phyloP scores from a whole-genome alignment of 331 rosid species.

The Cydonia oblonga region DNA sequence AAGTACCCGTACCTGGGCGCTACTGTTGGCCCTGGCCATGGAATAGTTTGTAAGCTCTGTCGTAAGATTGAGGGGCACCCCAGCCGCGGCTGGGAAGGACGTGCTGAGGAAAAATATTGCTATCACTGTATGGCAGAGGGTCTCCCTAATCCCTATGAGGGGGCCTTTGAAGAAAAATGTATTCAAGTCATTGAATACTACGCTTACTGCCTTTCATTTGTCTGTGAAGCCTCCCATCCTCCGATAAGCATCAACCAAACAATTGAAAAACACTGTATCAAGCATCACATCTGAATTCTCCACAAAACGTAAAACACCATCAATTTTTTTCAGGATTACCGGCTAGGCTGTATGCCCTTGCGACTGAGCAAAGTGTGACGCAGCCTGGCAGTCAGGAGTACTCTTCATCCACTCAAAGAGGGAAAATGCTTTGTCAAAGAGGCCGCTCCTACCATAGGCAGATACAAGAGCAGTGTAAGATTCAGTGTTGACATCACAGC shows the following conservation, averaged over 20 bases:
- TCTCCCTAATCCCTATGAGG: no score
- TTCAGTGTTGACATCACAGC: slow-evolving; percentile 58
- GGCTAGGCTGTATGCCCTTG: slow-evolving; percentile 69
- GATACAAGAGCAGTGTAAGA: slow-evolving; percentile 81
- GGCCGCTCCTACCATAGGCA: slow-evolving; percentile 83
- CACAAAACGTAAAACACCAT: slow-evolving; percentile 47
- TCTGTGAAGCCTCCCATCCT: slow-evolving; percentile 56
- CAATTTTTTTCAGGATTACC: slow-evolving; percentile 68
- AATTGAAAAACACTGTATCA: slow-evolving; percentile 70
- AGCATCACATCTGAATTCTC: slow-evolving; percentile 69
- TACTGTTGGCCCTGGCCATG: no score
- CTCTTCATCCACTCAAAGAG: slow-evolving; percentile 71
- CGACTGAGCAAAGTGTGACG: slow-evolving; percentile 81
- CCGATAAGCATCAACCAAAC: slow-evolving; percentile 81
- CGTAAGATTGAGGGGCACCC: no score
- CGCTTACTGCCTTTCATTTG: no score
- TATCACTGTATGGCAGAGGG: no score
- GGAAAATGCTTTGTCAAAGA: slow-evolving; percentile 63
- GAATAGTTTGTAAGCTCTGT: no score
- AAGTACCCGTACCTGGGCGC: no score
- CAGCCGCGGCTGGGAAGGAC: no score
- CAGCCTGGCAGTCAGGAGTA: slow-evolving; percentile 62
- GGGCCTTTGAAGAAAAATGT: no score
- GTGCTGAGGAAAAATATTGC: no score
- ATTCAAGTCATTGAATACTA: no score